These are phyloP conservation scores for Aspergillus ochraceus DNA, from an alignment of 2,329 filamentous ascomycete species.

Conservation along the genomic window DNA sequence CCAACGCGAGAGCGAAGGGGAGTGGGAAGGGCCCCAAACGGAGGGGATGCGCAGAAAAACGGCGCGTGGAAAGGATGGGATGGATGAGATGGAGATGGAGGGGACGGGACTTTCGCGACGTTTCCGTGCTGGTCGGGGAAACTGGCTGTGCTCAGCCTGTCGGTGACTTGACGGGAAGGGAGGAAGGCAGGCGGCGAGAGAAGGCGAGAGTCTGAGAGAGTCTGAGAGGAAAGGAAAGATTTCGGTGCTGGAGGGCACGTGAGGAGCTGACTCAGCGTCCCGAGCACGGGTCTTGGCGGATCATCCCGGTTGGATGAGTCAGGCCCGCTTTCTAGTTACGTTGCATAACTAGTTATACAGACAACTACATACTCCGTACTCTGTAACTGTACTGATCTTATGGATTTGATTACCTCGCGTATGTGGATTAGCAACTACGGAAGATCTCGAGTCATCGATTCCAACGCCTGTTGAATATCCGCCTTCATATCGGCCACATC, in stretches of 20 bases:
- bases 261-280: slow-evolving; percentile 26
- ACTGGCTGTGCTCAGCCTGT: slow-evolving; percentile 38
- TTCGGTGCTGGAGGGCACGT: slow-evolving; percentile 28
- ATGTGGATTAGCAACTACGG: too few species aligned
- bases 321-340: background rate
- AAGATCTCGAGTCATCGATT: too few species aligned
- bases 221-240: slow-evolving; percentile 21
- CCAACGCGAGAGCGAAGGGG: slow-evolving; percentile 18
- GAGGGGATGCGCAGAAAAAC: slow-evolving; percentile 28
- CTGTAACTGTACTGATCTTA: too few species aligned
- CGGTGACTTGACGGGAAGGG: slow-evolving; percentile 24
- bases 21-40: slow-evolving; percentile 21
- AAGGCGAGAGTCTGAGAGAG: slow-evolving; percentile 23
- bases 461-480: too few species aligned
- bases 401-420: too few species aligned
- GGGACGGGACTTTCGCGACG: slow-evolving; percentile 40
- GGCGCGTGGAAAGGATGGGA: slow-evolving; percentile 33
- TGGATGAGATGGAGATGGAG: slow-evolving; percentile 41
- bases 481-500: too few species aligned
- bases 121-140: slow-evolving; percentile 35
- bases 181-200: slow-evolving; percentile 29
- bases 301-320: background rate
- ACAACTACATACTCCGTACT: too few species aligned
- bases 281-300: slow-evolving; percentile 4
- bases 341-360: too few species aligned